These are phyloP conservation scores for Cryphonectria naterciae DNA, from an alignment of 2,329 filamentous ascomycete genomes.

Conservation along the genomic window DNA sequence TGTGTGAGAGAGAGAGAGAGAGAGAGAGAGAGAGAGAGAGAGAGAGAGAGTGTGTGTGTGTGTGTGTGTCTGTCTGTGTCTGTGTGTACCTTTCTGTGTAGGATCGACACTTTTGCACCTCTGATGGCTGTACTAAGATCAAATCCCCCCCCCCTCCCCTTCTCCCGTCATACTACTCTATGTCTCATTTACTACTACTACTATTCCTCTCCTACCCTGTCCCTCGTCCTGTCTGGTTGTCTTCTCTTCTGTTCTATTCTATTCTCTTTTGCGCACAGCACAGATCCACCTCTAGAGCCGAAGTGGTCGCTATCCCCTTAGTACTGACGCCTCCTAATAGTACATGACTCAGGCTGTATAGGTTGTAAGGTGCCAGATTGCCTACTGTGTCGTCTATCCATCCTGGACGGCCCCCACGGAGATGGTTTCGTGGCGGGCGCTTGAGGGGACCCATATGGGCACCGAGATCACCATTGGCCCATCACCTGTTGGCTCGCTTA, in stretches of 20 bases:
- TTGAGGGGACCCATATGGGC: slow-evolving; percentile 1
- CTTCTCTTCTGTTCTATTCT: background rate
- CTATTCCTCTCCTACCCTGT: no score
- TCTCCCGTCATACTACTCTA: no score
- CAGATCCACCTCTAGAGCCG: background rate
- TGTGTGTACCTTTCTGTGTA: no score
- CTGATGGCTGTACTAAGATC: background rate
- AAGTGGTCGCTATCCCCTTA: background rate
- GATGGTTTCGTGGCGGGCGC: background rate
- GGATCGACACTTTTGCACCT: background rate
- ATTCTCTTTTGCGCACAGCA: background rate
- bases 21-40: no score
- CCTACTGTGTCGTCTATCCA: background rate
- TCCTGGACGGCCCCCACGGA: background rate
- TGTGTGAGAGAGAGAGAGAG: no score
- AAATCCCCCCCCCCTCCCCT: background rate
- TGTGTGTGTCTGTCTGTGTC: no score
- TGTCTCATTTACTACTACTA: background rate
- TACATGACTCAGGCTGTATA: slow-evolving; percentile 8
- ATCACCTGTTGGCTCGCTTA: background rate
- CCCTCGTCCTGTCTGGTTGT: background rate
- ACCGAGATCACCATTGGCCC: background rate
- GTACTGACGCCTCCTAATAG: background rate
- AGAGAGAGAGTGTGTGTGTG: background rate
- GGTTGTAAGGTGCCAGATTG: background rate